Percentiles rank a stretch among this genome's conserved stretches.
Conservation (phyloP, 257 asterid species). For the Pogostemon cablin region DNA sequence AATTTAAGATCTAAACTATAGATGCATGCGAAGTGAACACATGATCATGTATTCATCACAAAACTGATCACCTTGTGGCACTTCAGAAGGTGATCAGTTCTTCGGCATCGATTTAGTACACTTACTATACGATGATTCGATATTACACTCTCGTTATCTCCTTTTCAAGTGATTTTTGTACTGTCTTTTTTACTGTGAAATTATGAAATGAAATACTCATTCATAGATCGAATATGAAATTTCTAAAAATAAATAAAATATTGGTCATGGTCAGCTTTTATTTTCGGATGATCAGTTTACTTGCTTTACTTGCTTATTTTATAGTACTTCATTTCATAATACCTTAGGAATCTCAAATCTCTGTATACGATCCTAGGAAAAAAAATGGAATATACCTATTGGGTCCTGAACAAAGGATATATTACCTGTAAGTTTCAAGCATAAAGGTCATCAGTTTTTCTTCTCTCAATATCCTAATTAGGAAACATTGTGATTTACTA, state of each 20-base stretch:
- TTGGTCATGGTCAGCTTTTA: too few species aligned
- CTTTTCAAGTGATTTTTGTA: constrained; percentile 5
- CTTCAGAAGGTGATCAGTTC: not conserved
- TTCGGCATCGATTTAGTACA: constrained; percentile 8
- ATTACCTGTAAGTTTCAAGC: constrained; percentile 2
- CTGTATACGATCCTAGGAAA: constrained; percentile 8
- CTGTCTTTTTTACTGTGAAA: not conserved
- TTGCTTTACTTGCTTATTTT: too few species aligned
- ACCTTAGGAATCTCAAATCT: constrained; percentile 15
- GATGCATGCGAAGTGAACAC: constrained; percentile 8
- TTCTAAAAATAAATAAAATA: not conserved
- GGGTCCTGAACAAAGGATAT: constrained; percentile 8
- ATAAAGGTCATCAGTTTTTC: constrained; percentile 3
- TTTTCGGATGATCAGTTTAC: too few species aligned
- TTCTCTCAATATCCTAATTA: not conserved
- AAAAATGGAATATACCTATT: not conserved
- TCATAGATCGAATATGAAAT: constrained; percentile 18
- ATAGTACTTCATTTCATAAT: not conserved
- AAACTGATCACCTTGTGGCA: not conserved
- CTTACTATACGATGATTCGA: not conserved
- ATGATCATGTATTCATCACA: not conserved
- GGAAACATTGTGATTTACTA: constrained; percentile 9
- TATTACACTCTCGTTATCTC: not conserved
- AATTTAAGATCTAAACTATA: constrained; percentile 6
- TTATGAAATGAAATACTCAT: not conserved